Evolutionary conservation across 2,329 filamentous ascomycete species (phyloP).

Genomic region (Penicillium freii): DNA sequence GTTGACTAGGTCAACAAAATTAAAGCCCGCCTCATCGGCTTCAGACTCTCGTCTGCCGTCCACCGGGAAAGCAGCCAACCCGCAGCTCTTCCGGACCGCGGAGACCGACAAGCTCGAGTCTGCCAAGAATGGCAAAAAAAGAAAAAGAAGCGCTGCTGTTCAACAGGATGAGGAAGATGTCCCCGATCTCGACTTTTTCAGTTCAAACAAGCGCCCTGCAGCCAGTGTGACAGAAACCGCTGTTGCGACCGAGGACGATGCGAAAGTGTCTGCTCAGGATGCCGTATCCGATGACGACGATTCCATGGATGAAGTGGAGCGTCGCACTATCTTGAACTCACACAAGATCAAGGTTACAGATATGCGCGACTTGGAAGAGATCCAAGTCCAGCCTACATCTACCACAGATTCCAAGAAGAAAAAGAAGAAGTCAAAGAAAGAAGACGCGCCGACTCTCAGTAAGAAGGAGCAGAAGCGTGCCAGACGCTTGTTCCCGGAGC

Average conservation of each 20-base stretch:
- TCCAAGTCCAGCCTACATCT: slow-evolving; percentile 24
- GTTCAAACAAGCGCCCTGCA: slow-evolving; percentile 29
- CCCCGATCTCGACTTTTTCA: slow-evolving; percentile 40
- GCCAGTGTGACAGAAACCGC: slow-evolving; percentile 15
- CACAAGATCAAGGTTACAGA: slow-evolving; percentile 84
- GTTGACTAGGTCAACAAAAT: slow-evolving; percentile 45
- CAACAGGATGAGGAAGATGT: slow-evolving; percentile 27
- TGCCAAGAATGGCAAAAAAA: slow-evolving; percentile 33
- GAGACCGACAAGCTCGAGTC: slow-evolving; percentile 31
- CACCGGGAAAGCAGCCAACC: slow-evolving; percentile 40
- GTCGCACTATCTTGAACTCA: slow-evolving; percentile 69
- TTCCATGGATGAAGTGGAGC: slow-evolving; percentile 64
- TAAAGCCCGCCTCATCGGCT: slow-evolving; percentile 35
- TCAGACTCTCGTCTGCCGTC: slow-evolving; percentile 39
- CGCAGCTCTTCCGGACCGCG: slow-evolving; percentile 38
- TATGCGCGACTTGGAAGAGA: slow-evolving; percentile 54
- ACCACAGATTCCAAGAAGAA: slow-evolving; percentile 48
- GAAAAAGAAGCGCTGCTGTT: slow-evolving; percentile 35
- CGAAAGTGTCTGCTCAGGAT: slow-evolving; percentile 19
- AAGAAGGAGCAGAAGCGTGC: slow-evolving; percentile 52
- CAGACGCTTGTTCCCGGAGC: slow-evolving; percentile 70
- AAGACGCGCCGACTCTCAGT: slow-evolving; percentile 37
- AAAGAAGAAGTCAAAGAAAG: slow-evolving; percentile 57
- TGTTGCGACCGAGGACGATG: slow-evolving; percentile 18
- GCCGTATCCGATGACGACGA: slow-evolving; percentile 28